Conservation (phyloP, 176 grass and related monocot species). For the Chrysopogon serrulatus region DNA sequence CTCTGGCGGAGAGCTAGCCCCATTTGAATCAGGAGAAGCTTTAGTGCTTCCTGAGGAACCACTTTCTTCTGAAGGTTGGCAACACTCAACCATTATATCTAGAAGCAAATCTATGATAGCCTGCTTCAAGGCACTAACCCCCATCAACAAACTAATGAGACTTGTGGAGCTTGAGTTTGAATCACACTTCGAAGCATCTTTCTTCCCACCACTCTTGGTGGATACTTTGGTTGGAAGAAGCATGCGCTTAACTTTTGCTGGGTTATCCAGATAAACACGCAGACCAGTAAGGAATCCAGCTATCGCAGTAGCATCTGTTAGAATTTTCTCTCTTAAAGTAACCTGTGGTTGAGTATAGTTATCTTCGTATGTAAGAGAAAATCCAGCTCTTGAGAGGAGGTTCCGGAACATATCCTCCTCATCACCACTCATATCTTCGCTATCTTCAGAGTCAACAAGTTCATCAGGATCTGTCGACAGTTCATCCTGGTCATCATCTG, state of each 20-base stretch:
- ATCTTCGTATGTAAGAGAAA: conserved; percentile 71
- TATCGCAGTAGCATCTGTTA: conserved; percentile 75
- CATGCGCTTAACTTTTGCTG: conserved; percentile 82
- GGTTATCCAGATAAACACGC: conserved; percentile 85
- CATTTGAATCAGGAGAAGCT: conserved; percentile 60
- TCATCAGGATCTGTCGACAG: conserved; percentile 81
- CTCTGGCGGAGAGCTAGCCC: conserved; percentile 50
- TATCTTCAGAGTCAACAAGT: conserved; percentile 75
- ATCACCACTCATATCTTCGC: conserved; percentile 60
- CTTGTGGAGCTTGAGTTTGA: conserved; percentile 50
- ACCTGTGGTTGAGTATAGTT: conserved; percentile 63
- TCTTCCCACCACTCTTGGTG: conserved; percentile 44
- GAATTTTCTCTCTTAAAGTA: conserved; percentile 78
- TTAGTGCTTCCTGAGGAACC: conserved; percentile 54
- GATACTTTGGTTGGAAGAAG: conserved; percentile 76
- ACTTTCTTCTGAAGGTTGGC: conserved; percentile 73
- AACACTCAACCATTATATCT: conserved; percentile 98
- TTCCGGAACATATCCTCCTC: conserved; percentile 84
- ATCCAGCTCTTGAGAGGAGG: conserved; percentile 75
- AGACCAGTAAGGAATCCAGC: conserved; percentile 81
- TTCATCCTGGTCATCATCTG: conserved; percentile 90
- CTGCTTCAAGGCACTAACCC: conserved; percentile 84
- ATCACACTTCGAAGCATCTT: conserved; percentile 51
- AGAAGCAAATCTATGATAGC: conserved; percentile 93
- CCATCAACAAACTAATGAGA: conserved; percentile 84